These are phyloP conservation scores for Leccinum fibrillosum DNA, from an alignment of 768 basidiomycete species.

Conservation along the genomic window DNA sequence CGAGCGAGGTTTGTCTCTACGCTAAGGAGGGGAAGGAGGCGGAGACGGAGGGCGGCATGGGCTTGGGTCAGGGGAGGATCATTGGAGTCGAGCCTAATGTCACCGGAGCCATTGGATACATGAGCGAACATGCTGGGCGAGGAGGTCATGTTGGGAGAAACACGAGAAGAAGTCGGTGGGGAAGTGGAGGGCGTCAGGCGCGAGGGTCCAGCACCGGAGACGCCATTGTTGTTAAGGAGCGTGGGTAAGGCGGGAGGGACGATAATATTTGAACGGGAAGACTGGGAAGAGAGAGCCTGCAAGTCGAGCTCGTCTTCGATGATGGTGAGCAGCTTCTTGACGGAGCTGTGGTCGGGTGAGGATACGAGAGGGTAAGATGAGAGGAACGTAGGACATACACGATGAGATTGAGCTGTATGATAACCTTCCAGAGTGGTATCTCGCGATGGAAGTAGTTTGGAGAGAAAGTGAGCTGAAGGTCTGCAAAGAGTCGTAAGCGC, in stretches of 20 bases:
- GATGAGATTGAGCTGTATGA: slow-evolving; percentile 70
- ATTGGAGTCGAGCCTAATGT: background rate
- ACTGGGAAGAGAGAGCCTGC: background rate
- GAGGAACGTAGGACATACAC: slow-evolving; percentile 33
- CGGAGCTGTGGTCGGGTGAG: slow-evolving; percentile 38
- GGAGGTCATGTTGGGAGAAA: background rate
- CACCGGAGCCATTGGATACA: background rate
- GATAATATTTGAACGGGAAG: slow-evolving; percentile 8
- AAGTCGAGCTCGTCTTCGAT: slow-evolving; percentile 45
- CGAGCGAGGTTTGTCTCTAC: slow-evolving; percentile 52
- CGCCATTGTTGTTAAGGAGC: background rate
- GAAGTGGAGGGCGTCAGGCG: background rate
- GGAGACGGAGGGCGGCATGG: slow-evolving; percentile 31
- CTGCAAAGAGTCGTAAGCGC: slow-evolving; percentile 29
- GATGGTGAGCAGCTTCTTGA: slow-evolving; percentile 55
- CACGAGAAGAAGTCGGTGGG: background rate
- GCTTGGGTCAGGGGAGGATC: slow-evolving; percentile 23
- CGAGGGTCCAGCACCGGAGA: background rate
- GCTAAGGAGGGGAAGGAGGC: slow-evolving; percentile 50
- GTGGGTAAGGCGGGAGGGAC: slow-evolving; percentile 21
- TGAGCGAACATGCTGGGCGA: background rate
- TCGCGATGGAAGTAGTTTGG: slow-evolving; percentile 60
- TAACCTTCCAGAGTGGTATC: slow-evolving; percentile 54
- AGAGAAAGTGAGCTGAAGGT: slow-evolving; percentile 66
- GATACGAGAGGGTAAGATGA: background rate